Percentiles rank a stretch among this genome's conserved stretches.
These are phyloP conservation scores for Ilex paraguariensis DNA, from an alignment of 305 asterid genomes.

Conservation along the genomic window DNA sequence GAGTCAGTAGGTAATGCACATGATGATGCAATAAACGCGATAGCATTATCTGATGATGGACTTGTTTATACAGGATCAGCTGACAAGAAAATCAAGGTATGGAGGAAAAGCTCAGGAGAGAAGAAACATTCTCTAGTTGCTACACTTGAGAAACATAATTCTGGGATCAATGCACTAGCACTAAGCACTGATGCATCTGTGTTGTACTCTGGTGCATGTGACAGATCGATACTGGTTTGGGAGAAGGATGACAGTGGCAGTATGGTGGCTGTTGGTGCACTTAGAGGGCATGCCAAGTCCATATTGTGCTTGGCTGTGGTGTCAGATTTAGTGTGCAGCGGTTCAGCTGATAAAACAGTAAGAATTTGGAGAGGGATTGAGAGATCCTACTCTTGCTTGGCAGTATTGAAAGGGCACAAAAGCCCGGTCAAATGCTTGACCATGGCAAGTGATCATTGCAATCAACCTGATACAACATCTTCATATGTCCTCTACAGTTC, in stretches of 20 bases:
- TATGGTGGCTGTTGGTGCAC: constrained; percentile 46
- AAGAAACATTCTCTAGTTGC: constrained; percentile 37
- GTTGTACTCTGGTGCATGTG: constrained; percentile 62
- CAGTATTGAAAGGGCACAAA: constrained; percentile 52
- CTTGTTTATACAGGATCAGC: constrained; percentile 62
- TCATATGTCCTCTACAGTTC: constrained; percentile 48
- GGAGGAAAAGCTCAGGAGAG: constrained; percentile 38
- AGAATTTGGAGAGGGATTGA: constrained; percentile 61
- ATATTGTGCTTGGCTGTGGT: constrained; percentile 53
- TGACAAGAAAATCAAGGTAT: constrained; percentile 61
- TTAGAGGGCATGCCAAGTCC: constrained; percentile 56
- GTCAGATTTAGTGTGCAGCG: constrained; percentile 53
- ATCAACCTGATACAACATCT: constrained; percentile 25
- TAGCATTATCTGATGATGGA: constrained; percentile 34
- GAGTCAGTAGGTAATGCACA: constrained; percentile 67
- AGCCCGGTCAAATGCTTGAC: constrained; percentile 66
- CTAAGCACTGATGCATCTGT: constrained; percentile 35
- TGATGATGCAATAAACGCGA: constrained; percentile 69
- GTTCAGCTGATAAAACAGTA: constrained; percentile 69
- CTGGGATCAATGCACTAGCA: constrained; percentile 64
- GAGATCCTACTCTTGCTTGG: constrained; percentile 43
- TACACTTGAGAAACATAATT: constrained; percentile 45
- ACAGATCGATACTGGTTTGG: constrained; percentile 51
- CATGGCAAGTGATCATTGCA: constrained; percentile 23
- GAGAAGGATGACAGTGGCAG: constrained; percentile 15